phyloP scores from a whole-genome alignment of 352 stramenopile genomes.

The Phytophthora aleatoria region DNA sequence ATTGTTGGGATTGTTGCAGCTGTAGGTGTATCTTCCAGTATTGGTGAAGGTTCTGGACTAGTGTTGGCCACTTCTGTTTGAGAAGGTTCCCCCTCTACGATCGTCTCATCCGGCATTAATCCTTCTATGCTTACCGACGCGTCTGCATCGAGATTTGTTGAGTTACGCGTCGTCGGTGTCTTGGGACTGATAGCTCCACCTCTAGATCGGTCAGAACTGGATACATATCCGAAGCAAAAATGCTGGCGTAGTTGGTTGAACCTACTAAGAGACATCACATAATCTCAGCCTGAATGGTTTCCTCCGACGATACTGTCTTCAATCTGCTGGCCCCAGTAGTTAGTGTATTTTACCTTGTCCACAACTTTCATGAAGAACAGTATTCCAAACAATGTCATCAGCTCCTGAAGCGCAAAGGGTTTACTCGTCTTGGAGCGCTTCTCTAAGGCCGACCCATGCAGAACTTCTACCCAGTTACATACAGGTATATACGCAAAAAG shows the following conservation, averaged over 20 bases:
- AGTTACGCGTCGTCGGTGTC: too few species aligned
- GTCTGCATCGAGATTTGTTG: too few species aligned
- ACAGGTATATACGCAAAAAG: constrained; percentile 32
- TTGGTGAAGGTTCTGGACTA: too few species aligned
- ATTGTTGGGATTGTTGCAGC: too few species aligned
- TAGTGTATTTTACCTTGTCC: constrained; percentile 31
- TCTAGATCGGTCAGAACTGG: too few species aligned
- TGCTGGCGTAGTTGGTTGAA: not conserved
- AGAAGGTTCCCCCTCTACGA: too few species aligned
- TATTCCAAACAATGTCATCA: constrained; percentile 42
- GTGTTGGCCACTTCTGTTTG: too few species aligned
- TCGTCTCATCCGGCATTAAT: too few species aligned
- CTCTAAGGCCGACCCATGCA: constrained; percentile 4
- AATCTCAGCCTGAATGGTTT: not conserved
- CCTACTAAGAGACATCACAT: not conserved
- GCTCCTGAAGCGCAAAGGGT: constrained; percentile 22
- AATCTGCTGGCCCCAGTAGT: constrained; percentile 34
- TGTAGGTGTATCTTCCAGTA: too few species aligned
- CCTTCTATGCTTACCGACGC: too few species aligned
- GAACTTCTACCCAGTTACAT: constrained; percentile 32
- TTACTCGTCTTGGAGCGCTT: not conserved
- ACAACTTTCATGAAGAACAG: constrained; percentile 31
- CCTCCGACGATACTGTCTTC: constrained; percentile 5
- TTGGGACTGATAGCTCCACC: too few species aligned
- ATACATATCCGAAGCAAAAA: constrained; percentile 1